Evolutionary conservation across 2,329 filamentous ascomycete species (phyloP).

Genomic region (Colletotrichum tanaceti): DNA sequence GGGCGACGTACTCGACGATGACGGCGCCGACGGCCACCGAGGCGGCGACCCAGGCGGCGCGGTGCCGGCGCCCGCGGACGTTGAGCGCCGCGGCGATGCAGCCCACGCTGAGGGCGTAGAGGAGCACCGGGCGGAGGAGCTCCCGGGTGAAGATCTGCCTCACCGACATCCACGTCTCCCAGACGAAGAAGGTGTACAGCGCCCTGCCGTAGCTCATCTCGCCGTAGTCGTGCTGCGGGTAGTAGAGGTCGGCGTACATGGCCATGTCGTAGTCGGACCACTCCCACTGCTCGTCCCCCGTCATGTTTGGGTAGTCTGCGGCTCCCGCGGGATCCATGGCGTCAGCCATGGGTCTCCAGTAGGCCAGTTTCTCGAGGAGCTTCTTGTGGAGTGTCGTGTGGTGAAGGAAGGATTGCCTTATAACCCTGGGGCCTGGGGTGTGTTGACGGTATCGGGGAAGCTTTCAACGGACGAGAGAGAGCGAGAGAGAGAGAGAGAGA

Average conservation of each 20-base stretch:
- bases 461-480: no score
- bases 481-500: no score
- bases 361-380: neutral
- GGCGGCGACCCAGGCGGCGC: neutral
- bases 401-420: no score
- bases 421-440: no score
- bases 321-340: neutral
- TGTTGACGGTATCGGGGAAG: no score
- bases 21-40: neutral
- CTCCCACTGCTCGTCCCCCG: neutral
- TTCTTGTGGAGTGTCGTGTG: neutral
- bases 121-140: neutral
- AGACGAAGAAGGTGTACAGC: neutral
- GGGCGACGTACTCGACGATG: neutral
- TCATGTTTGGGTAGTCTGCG: no score
- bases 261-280: neutral
- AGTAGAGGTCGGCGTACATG: neutral
- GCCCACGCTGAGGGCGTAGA: slow-evolving; percentile 19
- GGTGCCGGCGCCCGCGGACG: neutral
- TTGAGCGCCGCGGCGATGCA: slow-evolving; percentile 27
- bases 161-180: neutral
- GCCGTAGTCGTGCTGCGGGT: neutral
- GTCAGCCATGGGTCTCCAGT: no score
- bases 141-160: neutral
- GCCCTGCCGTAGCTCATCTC: neutral